These are phyloP conservation scores for Aristolochia fimbriata DNA, from an alignment of 164 flowering plant genomes.

Conservation along the genomic window DNA sequence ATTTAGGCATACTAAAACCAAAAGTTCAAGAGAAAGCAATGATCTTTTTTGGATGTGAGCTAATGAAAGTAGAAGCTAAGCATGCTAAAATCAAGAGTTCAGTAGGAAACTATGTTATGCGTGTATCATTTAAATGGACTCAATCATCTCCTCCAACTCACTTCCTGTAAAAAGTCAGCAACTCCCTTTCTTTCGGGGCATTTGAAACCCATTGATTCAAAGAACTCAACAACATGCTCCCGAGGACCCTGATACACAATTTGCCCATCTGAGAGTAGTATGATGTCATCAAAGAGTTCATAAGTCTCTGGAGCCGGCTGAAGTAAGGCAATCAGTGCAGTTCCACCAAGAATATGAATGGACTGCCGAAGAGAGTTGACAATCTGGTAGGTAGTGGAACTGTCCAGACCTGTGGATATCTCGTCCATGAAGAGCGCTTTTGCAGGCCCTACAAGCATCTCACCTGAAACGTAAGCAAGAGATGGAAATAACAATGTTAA, in stretches of 20 bases:
- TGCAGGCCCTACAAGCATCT: constrained; percentile 51
- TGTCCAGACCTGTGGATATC: constrained; percentile 41
- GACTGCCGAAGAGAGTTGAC: constrained; percentile 9
- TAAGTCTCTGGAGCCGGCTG: constrained; percentile 14
- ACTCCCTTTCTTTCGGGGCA: constrained; percentile 35
- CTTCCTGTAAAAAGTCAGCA: constrained; percentile 35
- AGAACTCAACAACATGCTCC: constrained; percentile 43
- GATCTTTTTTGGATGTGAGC: constrained; percentile 79
- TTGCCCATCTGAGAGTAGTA: constrained; percentile 46
- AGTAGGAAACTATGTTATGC: background rate
- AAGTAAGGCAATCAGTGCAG: constrained; percentile 10
- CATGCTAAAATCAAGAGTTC: background rate
- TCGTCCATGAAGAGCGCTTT: constrained; percentile 27
- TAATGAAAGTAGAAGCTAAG: constrained; percentile 7
- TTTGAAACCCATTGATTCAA: constrained; percentile 35
- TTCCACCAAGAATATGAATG: constrained; percentile 8
- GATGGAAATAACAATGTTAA: background rate
- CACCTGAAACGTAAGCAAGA: constrained; percentile 18
- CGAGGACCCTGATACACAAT: constrained; percentile 55
- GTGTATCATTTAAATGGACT: background rate
- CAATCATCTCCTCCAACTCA: constrained; percentile 4
- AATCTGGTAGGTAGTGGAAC: constrained; percentile 48
- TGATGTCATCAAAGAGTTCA: constrained; percentile 17
- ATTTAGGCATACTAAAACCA: background rate
- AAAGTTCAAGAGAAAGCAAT: background rate